phyloP scores from a whole-genome alignment of 257 asterid genomes.

The Lycium ferocissimum region DNA sequence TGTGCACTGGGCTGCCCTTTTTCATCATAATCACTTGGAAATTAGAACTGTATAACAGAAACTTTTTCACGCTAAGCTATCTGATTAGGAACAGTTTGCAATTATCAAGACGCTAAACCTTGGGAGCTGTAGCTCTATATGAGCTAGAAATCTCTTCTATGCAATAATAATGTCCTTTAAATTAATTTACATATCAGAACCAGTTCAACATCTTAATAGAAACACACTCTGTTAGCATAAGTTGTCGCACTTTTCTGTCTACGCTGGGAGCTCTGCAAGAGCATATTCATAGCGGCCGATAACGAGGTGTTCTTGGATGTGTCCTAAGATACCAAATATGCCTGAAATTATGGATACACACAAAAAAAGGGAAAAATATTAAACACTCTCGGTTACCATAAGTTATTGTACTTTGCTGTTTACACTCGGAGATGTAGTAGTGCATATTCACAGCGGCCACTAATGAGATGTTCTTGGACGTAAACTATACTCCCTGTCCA shows the following conservation, averaged over 20 bases:
- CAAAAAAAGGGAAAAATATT: too few relatives aligned
- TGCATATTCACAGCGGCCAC: not conserved
- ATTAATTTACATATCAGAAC: not conserved
- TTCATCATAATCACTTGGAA: conserved; percentile 7
- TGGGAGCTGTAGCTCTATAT: not conserved
- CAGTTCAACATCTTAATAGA: not conserved
- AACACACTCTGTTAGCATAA: not conserved
- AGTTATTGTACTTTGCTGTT: not conserved
- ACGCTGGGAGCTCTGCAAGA: not conserved
- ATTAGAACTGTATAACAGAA: not conserved
- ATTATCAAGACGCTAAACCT: not conserved
- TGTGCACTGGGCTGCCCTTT: too few relatives aligned
- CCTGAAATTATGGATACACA: too few relatives aligned
- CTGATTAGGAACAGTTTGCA: not conserved
- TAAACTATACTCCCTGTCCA: not conserved
- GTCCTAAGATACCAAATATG: too few relatives aligned
- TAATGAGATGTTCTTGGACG: not conserved
- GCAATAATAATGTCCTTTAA: not conserved
- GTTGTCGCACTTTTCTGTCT: not conserved
- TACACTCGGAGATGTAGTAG: not conserved
- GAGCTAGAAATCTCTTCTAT: not conserved
- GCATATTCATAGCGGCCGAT: not conserved
- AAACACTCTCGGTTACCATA: not conserved
- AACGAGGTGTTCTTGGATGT: not conserved
- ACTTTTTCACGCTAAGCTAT: not conserved